Conservation (phyloP, 805 yeast species). For the Metschnikowia lunata region DNA sequence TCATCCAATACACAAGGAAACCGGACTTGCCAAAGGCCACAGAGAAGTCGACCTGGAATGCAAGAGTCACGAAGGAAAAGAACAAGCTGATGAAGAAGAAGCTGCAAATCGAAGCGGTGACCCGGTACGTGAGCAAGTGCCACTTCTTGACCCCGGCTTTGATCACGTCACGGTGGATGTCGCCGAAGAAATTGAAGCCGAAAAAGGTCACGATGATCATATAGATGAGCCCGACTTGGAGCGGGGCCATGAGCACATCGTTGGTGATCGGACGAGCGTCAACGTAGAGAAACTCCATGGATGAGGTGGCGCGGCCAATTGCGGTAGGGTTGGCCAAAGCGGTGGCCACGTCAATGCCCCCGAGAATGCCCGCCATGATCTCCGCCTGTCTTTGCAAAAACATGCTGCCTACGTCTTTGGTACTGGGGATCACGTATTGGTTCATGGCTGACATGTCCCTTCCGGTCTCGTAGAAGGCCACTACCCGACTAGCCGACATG, state of each 20-base stretch:
- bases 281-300: conserved; percentile 29
- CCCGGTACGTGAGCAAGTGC: conserved; percentile 51
- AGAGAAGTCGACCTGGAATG: conserved; percentile 61
- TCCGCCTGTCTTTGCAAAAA: conserved; percentile 26
- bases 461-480: conserved; percentile 56
- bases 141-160: conserved; percentile 36
- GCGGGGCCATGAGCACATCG: conserved; percentile 56
- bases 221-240: conserved; percentile 73
- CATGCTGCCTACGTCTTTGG: conserved; percentile 32
- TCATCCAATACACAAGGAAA: conserved; percentile 71
- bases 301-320: conserved; percentile 23
- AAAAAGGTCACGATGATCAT: conserved; percentile 69
- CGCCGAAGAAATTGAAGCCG: conserved; percentile 57
- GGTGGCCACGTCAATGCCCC: conserved; percentile 13
- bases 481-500: conserved; percentile 28
- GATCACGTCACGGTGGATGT: conserved; percentile 49
- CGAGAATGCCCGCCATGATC: conserved; percentile 16
- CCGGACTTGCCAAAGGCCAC: conserved; percentile 62
- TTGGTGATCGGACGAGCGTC: conserved; percentile 52
- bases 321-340: conserved; percentile 14
- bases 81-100: conserved; percentile 57
- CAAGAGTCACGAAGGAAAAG: conserved; percentile 57
- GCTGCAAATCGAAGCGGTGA: conserved; percentile 45
- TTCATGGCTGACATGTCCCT: conserved; percentile 53
- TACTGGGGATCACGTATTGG: conserved; percentile 37